phyloP scores from a whole-genome alignment of 441 rosid genomes.

The Kokia cookei region DNA sequence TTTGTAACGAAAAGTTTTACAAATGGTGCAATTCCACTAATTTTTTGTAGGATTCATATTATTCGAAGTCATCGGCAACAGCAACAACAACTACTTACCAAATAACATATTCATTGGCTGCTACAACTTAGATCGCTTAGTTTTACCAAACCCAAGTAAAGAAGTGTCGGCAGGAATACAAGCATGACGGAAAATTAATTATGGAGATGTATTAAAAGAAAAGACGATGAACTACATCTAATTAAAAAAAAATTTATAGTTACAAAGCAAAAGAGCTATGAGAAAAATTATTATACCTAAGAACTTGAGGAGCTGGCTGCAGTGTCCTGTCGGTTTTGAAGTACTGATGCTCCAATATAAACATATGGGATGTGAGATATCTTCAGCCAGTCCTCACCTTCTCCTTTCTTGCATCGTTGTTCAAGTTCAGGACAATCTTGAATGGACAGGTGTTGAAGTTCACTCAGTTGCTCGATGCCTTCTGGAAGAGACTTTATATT shows the following conservation, averaged over 20 bases:
- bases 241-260: background rate
- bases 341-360: slow-evolving; percentile 6
- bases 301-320: background rate
- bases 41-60: background rate
- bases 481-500: slow-evolving; percentile 6
- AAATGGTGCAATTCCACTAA: background rate
- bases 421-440: slow-evolving; percentile 18
- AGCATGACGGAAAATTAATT: background rate
- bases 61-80: background rate
- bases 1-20: background rate
- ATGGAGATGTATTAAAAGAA: background rate
- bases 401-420: background rate
- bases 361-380: slow-evolving; percentile 7
- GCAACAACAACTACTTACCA: background rate
- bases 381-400: slow-evolving; percentile 16
- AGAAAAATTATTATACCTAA: background rate
- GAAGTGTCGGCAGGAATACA: background rate
- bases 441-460: slow-evolving; percentile 22
- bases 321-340: background rate
- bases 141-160: background rate
- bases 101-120: background rate
- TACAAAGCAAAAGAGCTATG: background rate
- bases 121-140: background rate
- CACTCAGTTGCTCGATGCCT: slow-evolving; percentile 3
- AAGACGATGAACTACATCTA: background rate